Conservation (phyloP, 352 stramenopile species). For the Phytophthora tentaculata region DNA sequence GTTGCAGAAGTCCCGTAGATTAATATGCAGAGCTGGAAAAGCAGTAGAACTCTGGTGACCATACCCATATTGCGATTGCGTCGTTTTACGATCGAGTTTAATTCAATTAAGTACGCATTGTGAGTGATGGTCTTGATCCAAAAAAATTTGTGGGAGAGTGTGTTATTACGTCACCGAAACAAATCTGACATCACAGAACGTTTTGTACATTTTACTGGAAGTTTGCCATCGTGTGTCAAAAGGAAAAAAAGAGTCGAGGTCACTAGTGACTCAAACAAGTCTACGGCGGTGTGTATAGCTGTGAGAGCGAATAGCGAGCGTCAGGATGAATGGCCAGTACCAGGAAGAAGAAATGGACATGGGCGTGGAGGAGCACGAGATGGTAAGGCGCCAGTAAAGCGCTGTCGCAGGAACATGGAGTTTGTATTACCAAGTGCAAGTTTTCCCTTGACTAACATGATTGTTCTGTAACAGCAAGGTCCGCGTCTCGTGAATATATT, state of each 20-base stretch:
- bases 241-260: background rate
- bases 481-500: constrained; percentile 90
- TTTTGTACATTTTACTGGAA: constrained; percentile 2
- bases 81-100: constrained; percentile 26
- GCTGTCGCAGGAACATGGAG: background rate
- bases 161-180: constrained; percentile 10
- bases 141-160: constrained; percentile 32
- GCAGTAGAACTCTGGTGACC: background rate
- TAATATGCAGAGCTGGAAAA: background rate
- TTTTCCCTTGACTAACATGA: constrained; percentile 11
- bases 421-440: constrained; percentile 38
- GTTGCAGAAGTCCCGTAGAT: background rate
- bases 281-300: background rate
- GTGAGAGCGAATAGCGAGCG: background rate
- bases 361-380: constrained; percentile 51
- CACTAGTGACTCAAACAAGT: background rate
- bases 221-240: background rate
- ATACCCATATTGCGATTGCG: constrained; percentile 5
- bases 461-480: constrained; percentile 55
- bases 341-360: constrained; percentile 54
- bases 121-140: constrained; percentile 19
- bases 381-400: constrained; percentile 28
- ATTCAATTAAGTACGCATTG: constrained; percentile 11
- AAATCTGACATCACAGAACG: background rate
- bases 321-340: constrained; percentile 42